A percentile compares a stretch with the other conserved stretches of the same genome.
phyloP scores from a whole-genome alignment of 768 basidiomycete genomes.

The Leccinellum rugosiceps region DNA sequence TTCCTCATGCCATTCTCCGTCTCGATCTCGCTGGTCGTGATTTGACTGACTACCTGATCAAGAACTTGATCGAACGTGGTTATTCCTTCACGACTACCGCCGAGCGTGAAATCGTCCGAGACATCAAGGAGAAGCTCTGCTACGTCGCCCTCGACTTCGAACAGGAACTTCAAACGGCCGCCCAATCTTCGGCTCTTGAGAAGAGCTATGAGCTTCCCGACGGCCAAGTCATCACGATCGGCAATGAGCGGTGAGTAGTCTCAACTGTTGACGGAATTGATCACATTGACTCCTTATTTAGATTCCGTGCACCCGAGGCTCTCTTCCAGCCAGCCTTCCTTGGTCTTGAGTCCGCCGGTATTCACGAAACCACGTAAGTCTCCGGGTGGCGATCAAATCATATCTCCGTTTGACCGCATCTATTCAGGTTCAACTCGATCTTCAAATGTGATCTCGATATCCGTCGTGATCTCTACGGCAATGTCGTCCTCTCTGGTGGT shows the following conservation, averaged over 20 bases:
- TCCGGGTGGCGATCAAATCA: neutral
- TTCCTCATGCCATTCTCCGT: constrained; percentile 91
- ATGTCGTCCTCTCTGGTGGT: constrained; percentile 63
- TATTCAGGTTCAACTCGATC: constrained; percentile 53
- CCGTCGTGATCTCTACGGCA: constrained; percentile 35
- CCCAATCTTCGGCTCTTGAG: constrained; percentile 84
- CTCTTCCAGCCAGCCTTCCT: constrained; percentile 60
- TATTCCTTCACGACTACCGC: constrained; percentile 94
- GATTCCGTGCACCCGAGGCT: constrained; percentile 56
- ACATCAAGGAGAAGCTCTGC: constrained; percentile 93
- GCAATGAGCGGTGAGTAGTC: constrained; percentile 52
- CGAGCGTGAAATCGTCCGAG: constrained; percentile 91
- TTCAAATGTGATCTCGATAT: constrained; percentile 69
- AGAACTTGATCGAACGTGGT: constrained; percentile 86
- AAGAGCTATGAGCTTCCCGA: constrained; percentile 92
- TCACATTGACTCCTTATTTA: constrained; percentile 12
- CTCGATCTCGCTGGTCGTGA: constrained; percentile 93
- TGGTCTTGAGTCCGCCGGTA: constrained; percentile 79
- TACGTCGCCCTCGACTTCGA: constrained; percentile 95
- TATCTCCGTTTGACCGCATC: neutral
- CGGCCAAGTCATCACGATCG: constrained; percentile 90
- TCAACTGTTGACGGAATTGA: neutral
- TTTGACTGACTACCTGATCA: constrained; percentile 79
- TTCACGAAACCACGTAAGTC: constrained; percentile 62
- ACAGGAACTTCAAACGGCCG: constrained; percentile 88